Conservation (phyloP, 1,284 basidiomycete species). For the Apiotrichum domesticum region DNA sequence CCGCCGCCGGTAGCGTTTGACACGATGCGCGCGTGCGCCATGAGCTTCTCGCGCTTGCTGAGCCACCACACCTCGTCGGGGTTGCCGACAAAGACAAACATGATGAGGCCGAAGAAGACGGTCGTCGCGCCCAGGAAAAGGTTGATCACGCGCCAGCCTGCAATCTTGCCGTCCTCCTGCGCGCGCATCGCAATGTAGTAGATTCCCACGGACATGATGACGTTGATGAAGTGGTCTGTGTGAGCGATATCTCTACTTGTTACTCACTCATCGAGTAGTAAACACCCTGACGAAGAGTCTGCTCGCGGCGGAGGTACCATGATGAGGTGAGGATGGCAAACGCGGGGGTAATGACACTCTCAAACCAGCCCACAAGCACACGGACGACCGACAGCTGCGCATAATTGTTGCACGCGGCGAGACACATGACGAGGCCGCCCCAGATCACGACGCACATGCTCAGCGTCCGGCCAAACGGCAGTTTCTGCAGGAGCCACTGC, state of each 20-base stretch:
- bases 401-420: constrained; percentile 9
- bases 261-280: constrained; percentile 23
- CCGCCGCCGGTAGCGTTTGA: constrained; percentile 13
- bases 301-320: constrained; percentile 15
- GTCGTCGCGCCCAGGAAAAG: constrained; percentile 24
- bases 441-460: constrained; percentile 10
- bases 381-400: constrained; percentile 8
- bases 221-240: too few relatives aligned
- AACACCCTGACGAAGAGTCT: constrained; percentile 15
- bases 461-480: constrained; percentile 17
- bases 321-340: constrained; percentile 23
- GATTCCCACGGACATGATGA: constrained; percentile 1
- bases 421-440: constrained; percentile 7
- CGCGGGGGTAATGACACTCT: constrained; percentile 22
- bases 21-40: constrained; percentile 19
- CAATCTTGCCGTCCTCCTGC: constrained; percentile 10
- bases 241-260: not conserved
- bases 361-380: constrained; percentile 17
- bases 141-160: constrained; percentile 25
- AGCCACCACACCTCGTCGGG: constrained; percentile 21
- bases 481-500: constrained; percentile 12
- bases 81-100: constrained; percentile 17
- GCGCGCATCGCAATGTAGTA: constrained; percentile 20
- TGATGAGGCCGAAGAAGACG: constrained; percentile 10
- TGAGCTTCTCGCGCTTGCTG: constrained; percentile 14